Conservation (phyloP, 108 stramenopile genomes). For the Fragilaria crotonensis region DNA sequence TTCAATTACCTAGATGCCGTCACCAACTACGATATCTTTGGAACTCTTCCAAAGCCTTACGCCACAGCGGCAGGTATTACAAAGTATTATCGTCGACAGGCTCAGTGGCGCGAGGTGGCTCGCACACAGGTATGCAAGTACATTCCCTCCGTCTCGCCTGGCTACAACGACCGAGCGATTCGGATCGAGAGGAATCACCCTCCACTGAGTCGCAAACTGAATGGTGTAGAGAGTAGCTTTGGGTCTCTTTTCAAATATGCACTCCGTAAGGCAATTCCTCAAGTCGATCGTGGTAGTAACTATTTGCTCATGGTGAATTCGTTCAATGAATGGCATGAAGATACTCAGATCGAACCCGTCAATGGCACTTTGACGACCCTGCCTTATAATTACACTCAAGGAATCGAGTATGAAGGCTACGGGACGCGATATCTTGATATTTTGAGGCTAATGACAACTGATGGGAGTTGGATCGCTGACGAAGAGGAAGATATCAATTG, state of each 20-base stretch:
- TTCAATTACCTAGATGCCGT: slow-evolving; percentile 26
- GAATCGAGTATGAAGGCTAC: slow-evolving; percentile 15
- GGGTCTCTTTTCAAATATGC: slow-evolving; percentile 21
- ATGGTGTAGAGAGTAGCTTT: neutral
- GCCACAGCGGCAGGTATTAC: slow-evolving; percentile 3
- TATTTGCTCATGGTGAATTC: slow-evolving; percentile 20
- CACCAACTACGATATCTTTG: slow-evolving; percentile 37
- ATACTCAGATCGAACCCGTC: slow-evolving; percentile 27
- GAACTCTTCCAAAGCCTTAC: slow-evolving; percentile 9
- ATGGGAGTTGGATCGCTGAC: neutral
- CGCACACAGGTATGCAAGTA: slow-evolving; percentile 7
- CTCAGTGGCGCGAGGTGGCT: slow-evolving; percentile 14
- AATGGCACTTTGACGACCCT: neutral
- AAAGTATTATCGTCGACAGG: slow-evolving; percentile 14
- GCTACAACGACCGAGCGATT: slow-evolving; percentile 34
- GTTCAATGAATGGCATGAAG: slow-evolving; percentile 36
- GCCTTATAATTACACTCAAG: slow-evolving; percentile 10
- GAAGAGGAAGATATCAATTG: neutral
- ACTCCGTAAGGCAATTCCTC: slow-evolving; percentile 12
- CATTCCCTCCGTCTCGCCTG: slow-evolving; percentile 23
- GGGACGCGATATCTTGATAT: slow-evolving; percentile 15
- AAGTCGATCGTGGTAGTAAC: slow-evolving; percentile 8
- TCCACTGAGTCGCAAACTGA: slow-evolving; percentile 24
- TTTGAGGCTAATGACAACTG: neutral
- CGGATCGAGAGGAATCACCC: slow-evolving; percentile 21